These are phyloP conservation scores for Zoysia pacifica DNA, from an alignment of 176 grass and related monocot species.

Conservation along the genomic window DNA sequence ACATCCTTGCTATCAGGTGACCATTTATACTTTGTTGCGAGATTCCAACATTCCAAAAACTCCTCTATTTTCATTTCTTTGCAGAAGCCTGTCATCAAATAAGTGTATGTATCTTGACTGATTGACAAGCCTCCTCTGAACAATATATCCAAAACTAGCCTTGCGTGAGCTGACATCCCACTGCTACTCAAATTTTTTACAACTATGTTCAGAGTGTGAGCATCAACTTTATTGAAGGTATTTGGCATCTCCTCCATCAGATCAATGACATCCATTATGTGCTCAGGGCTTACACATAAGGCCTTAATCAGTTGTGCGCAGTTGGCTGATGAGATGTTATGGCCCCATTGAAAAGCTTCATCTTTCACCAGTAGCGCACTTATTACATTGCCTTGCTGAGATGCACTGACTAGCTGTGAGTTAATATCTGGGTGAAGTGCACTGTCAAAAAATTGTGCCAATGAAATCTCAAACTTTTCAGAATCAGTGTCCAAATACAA, in stretches of 20 bases:
- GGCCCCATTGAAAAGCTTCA: slow-evolving; percentile 72
- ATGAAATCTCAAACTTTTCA: slow-evolving; percentile 64
- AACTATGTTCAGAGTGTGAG: slow-evolving; percentile 68
- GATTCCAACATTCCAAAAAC: slow-evolving; percentile 71
- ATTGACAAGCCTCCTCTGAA: slow-evolving; percentile 52
- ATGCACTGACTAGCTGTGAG: slow-evolving; percentile 53
- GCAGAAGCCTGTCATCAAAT: slow-evolving; percentile 62
- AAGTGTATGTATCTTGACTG: slow-evolving; percentile 60
- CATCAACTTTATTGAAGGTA: slow-evolving; percentile 53
- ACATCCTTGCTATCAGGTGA: slow-evolving; percentile 59
- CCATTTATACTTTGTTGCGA: slow-evolving; percentile 58
- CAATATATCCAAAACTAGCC: slow-evolving; percentile 61
- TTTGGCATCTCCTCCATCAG: slow-evolving; percentile 62
- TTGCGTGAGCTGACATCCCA: slow-evolving; percentile 47
- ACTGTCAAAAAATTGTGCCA: slow-evolving; percentile 64
- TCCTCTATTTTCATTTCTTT: slow-evolving; percentile 63
- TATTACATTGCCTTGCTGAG: slow-evolving; percentile 51
- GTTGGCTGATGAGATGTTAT: slow-evolving; percentile 51
- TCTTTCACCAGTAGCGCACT: slow-evolving; percentile 61
- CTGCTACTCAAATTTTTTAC: slow-evolving; percentile 53
- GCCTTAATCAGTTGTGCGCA: slow-evolving; percentile 54
- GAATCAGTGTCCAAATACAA: slow-evolving; percentile 84
- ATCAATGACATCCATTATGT: slow-evolving; percentile 50
- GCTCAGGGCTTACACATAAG: slow-evolving; percentile 42
- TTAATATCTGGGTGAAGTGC: slow-evolving; percentile 56